Conservation (phyloP, 2,329 filamentous ascomycete genomes). For the Aureobasidium sp. region DNA sequence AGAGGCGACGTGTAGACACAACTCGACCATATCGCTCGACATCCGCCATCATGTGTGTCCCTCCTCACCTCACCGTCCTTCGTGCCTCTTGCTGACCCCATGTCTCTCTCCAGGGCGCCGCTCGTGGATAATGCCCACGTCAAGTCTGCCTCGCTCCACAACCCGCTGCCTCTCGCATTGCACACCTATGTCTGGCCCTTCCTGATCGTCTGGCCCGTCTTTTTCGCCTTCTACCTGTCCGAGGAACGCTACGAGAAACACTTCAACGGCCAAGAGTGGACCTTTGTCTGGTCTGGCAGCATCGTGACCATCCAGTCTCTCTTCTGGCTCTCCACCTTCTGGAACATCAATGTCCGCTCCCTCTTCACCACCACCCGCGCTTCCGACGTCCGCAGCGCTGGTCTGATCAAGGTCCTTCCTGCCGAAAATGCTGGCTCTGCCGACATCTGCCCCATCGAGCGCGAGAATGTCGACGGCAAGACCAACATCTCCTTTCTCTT, state of each 20-base stretch:
- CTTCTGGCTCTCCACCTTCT: conserved; percentile 92
- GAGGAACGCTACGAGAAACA: conserved; percentile 80
- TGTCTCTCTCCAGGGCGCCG: conserved; percentile 45
- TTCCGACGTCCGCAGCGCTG: conserved; percentile 62
- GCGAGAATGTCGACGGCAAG: conserved; percentile 70
- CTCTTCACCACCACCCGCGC: conserved; percentile 73
- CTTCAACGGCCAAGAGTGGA: conserved; percentile 95
- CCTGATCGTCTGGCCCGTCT: conserved; percentile 81
- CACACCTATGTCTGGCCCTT: conserved; percentile 95
- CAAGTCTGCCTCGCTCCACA: conserved; percentile 77
- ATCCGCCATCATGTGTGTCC: conserved; percentile 16
- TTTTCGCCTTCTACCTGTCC: conserved; percentile 80
- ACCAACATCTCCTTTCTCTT: conserved; percentile 83
- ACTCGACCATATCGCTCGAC: neutral
- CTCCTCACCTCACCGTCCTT: neutral
- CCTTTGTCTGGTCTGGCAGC: conserved; percentile 83
- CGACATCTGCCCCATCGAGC: conserved; percentile 76
- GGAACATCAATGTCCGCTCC: conserved; percentile 83
- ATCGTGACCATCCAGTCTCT: conserved; percentile 86
- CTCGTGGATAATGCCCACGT: conserved; percentile 93
- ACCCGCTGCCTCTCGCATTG: conserved; percentile 70
- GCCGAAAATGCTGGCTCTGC: conserved; percentile 79
- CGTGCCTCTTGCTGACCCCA: neutral
- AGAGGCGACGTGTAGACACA: conserved; percentile 11
- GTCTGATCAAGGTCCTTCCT: conserved; percentile 88